Percentiles rank a stretch among this genome's conserved stretches.
Evolutionary conservation across 2,329 filamentous ascomycete species (phyloP).

Genomic region (Aspergillus spinulosporus): DNA sequence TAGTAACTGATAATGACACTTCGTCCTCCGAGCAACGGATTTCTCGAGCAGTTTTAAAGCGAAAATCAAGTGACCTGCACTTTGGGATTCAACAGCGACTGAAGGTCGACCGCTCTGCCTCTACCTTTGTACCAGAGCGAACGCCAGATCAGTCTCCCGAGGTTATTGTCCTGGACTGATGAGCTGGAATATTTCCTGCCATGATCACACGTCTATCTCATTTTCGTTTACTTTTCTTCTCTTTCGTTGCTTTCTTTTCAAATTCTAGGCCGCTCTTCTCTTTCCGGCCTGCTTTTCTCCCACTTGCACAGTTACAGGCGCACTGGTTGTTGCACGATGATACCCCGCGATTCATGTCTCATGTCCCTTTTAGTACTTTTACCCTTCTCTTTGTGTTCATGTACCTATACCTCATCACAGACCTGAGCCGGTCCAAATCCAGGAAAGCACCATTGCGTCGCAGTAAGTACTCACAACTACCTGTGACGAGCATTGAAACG

Average conservation of each 20-base stretch:
- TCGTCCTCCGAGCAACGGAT: constrained; percentile 5
- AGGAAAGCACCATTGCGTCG: neutral
- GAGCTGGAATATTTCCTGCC: neutral
- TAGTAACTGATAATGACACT: constrained; percentile 43
- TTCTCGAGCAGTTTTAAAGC: constrained; percentile 12
- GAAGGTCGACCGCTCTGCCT: constrained; percentile 14
- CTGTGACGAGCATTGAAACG: no score
- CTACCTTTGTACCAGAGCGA: neutral
- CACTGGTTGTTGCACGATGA: constrained; percentile 13
- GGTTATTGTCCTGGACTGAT: constrained; percentile 29
- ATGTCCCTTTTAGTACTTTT: neutral
- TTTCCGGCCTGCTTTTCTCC: neutral
- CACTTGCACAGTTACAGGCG: constrained; percentile 13
- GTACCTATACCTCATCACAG: neutral
- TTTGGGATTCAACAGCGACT: constrained; percentile 12
- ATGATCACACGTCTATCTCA: neutral
- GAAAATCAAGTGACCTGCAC: constrained; percentile 20
- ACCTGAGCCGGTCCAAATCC: neutral
- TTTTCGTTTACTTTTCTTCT: neutral
- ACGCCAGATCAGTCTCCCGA: neutral
- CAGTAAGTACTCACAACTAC: neutral
- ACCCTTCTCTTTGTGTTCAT: neutral
- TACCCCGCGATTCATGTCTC: neutral
- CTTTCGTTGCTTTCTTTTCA: neutral
- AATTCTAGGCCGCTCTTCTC: neutral